Percentiles rank a stretch among this genome's conserved stretches.
phyloP scores from a whole-genome alignment of 164 flowering plant genomes.

The Saururus chinensis region DNA sequence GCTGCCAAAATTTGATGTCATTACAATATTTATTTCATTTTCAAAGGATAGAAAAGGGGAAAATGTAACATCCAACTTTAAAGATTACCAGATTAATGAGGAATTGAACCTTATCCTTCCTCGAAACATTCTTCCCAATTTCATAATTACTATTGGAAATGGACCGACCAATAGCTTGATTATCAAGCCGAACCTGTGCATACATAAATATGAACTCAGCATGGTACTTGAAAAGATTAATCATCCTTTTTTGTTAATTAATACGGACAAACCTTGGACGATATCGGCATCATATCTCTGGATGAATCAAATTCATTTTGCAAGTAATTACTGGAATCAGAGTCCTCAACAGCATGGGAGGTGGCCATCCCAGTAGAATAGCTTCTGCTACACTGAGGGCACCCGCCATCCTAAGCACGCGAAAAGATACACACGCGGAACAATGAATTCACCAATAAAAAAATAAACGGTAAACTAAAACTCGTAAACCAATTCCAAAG shows the following conservation, averaged over 20 bases:
- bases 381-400: conserved; percentile 10
- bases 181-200: conserved; percentile 16
- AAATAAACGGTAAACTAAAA: not conserved
- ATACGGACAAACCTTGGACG: conserved; percentile 8
- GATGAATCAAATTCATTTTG: conserved; percentile 7
- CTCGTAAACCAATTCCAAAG: too few species aligned
- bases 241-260: not conserved
- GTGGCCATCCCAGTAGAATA: conserved; percentile 4
- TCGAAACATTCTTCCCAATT: conserved; percentile 45
- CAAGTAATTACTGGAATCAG: conserved; percentile 13
- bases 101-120: conserved; percentile 51
- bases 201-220: not conserved
- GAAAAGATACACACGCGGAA: not conserved
- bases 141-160: conserved; percentile 11
- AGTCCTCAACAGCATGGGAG: conserved; percentile 5
- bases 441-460: not conserved
- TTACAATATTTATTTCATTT: not conserved
- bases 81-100: conserved; percentile 48
- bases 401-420: conserved; percentile 10
- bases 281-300: not conserved
- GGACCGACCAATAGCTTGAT: conserved; percentile 9
- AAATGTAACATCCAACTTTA: too few species aligned
- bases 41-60: too few species aligned
- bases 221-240: not conserved
- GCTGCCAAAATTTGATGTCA: conserved; percentile 27